Base-by-base conservation (phyloP, 257 asterid genomes). In the Solanum lycopersicoides region DNA sequence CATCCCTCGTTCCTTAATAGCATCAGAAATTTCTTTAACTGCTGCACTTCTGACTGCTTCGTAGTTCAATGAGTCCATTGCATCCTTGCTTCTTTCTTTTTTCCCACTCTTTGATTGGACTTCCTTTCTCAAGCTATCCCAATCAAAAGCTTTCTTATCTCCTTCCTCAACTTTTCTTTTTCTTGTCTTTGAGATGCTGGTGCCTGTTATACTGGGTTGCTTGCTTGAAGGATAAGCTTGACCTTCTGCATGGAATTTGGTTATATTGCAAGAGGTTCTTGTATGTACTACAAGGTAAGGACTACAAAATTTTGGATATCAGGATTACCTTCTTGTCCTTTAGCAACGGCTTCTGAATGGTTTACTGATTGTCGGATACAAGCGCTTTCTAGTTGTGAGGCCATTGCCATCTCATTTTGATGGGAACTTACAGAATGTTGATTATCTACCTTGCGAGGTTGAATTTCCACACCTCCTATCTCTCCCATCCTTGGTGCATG, bases 41-140 rank as follows among this genome's bases (percentile, higher is more conserved):
- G 89, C 87, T 86, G 93, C 92, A 53, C 75, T 12, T 47, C 91
- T 88, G 47, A 92, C 75, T 60, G 90, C 92, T 87, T 95, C 98
- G 53, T 95, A 97, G 88, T 97, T 96, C 82, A 97, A 69, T 35
- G 98, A 93, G 88, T 97, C 99, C 97, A 92, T 89, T 79, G 94
- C 82, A 88, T 93, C 92, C 89, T 86, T 87, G 90, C 91, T 89
- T 88, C 95, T 91, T 85, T 85, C 96, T 84, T 85, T 92, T 66
- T 83, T 92, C 83, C 93, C 95, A 83, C 84, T 35, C 87, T 89
- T 90, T 18, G 90, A 60, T 30, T 87, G 90, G n/a, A 89, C 97
- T 89, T 91, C 92, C 92, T 87, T 93, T 91, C 98, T 95, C 92
- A 97, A 89, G 86, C 86, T 87, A 93, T 97, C 99, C 99, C 99